Percentiles rank a stretch among this genome's conserved stretches.
Evolutionary conservation across 2,329 filamentous ascomycete species (phyloP).

Genomic region (Neodidymelliopsis sp.): DNA sequence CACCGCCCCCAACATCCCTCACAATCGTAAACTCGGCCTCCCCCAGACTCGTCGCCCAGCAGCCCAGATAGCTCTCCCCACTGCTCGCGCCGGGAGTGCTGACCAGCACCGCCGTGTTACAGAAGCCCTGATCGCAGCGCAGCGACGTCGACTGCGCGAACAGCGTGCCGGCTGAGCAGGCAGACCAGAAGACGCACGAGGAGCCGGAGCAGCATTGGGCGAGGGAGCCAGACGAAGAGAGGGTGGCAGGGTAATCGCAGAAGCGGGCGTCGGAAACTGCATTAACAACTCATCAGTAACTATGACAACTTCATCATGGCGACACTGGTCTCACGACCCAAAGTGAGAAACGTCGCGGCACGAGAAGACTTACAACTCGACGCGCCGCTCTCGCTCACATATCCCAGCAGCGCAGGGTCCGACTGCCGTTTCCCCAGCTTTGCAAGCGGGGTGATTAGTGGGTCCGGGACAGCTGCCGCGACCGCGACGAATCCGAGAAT

Average conservation of each 20-base stretch:
- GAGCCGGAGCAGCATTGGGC: conserved; percentile 32
- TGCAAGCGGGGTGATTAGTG: conserved; percentile 31
- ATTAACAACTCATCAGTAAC: not conserved
- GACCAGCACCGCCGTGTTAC: conserved; percentile 35
- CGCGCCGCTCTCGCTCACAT: conserved; percentile 25
- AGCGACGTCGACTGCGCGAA: conserved; percentile 29
- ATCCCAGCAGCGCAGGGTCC: conserved; percentile 33
- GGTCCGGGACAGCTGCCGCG: conserved; percentile 22
- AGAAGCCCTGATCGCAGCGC: conserved; percentile 32
- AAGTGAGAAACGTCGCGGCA: not conserved
- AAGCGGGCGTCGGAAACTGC: conserved; percentile 30
- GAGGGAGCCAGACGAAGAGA: conserved; percentile 27
- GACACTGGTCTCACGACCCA: too few species aligned
- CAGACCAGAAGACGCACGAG: conserved; percentile 32
- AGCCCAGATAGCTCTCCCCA: conserved; percentile 29
- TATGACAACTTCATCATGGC: not conserved
- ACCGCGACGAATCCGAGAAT: conserved; percentile 17
- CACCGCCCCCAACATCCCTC: conserved; percentile 15
- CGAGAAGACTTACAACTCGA: conserved; percentile 24
- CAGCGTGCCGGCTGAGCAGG: conserved; percentile 28
- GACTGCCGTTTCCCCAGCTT: conserved; percentile 27
- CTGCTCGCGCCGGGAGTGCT: conserved; percentile 25
- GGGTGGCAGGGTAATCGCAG: conserved; percentile 35
- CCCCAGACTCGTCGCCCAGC: conserved; percentile 34
- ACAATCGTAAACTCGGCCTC: conserved; percentile 19